Conservation (phyloP, 164 flowering plant species). For the Hamamelis virginiana region DNA sequence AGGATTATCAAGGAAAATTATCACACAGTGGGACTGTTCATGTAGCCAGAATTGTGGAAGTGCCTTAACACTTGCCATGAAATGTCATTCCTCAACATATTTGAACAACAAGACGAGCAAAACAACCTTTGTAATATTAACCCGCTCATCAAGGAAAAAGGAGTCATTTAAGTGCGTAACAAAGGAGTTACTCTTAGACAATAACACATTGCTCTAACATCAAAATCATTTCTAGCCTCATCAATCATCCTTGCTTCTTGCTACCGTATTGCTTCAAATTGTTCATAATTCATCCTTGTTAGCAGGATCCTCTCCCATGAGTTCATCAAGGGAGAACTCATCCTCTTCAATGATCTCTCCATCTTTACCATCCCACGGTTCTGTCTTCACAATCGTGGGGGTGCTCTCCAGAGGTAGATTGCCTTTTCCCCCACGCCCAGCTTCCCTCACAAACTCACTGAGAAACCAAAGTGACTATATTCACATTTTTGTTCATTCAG, state of each 20-base stretch:
- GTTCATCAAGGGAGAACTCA: conserved; percentile 98
- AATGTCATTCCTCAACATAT: no score
- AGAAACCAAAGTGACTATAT: conserved; percentile 14
- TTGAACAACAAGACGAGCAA: neutral
- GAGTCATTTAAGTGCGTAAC: neutral
- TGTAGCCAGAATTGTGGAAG: no score
- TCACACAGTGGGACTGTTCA: no score
- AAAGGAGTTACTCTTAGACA: neutral
- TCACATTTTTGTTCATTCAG: neutral
- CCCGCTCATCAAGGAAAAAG: neutral
- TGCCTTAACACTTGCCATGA: no score
- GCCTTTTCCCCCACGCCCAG: conserved; percentile 89
- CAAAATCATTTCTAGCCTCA: conserved; percentile 6
- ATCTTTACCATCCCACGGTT: conserved; percentile 98
- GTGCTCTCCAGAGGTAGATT: conserved; percentile 60
- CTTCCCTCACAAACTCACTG: conserved; percentile 92
- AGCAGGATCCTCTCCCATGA: conserved; percentile 67
- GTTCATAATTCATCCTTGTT: conserved; percentile 57
- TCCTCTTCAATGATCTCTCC: conserved; percentile 90
- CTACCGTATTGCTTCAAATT: neutral
- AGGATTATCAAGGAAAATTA: no score
- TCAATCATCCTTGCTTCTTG: neutral
- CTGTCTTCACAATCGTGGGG: conserved; percentile 61
- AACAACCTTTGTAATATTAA: neutral
- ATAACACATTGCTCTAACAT: neutral